Conservation (phyloP, 164 flowering plant genomes). For the Stephania yunnanensis region DNA sequence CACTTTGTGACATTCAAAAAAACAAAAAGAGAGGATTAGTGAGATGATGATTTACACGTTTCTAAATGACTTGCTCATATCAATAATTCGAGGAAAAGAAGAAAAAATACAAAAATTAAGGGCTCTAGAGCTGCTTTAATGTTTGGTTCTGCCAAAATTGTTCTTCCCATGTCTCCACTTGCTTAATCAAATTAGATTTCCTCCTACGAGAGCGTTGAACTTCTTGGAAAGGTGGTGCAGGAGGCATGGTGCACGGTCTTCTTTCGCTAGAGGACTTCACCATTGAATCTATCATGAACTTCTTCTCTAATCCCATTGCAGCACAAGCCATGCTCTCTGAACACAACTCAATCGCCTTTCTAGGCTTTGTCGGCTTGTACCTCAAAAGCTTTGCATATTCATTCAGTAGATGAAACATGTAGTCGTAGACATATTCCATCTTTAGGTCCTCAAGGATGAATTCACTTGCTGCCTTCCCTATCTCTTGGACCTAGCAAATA, state of each 20-base stretch:
- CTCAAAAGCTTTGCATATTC: slow-evolving; percentile 51
- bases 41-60: neutral
- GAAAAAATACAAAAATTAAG: neutral
- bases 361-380: slow-evolving; percentile 40
- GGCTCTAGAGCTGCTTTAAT: neutral
- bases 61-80: neutral
- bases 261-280: slow-evolving; percentile 38
- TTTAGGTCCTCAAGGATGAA: slow-evolving; percentile 43
- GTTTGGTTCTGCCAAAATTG: slow-evolving; percentile 9
- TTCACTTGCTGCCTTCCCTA: slow-evolving; percentile 42
- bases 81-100: neutral
- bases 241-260: slow-evolving; percentile 43
- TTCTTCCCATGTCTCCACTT: slow-evolving; percentile 45
- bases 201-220: slow-evolving; percentile 19
- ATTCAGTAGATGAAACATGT: slow-evolving; percentile 55
- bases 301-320: slow-evolving; percentile 23
- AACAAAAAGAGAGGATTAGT: neutral
- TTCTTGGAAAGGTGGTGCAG: slow-evolving; percentile 28
- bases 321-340: slow-evolving; percentile 47
- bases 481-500: slow-evolving; percentile 36
- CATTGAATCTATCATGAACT: slow-evolving; percentile 45
- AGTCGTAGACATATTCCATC: slow-evolving; percentile 58
- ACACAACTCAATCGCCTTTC: slow-evolving; percentile 31
- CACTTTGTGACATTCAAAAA: neutral
- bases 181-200: slow-evolving; percentile 24